Percentiles rank a stretch among this genome's conserved stretches.
Evolutionary conservation across 768 basidiomycete genomes (phyloP).

Genomic region (Termitomyces sp.): DNA sequence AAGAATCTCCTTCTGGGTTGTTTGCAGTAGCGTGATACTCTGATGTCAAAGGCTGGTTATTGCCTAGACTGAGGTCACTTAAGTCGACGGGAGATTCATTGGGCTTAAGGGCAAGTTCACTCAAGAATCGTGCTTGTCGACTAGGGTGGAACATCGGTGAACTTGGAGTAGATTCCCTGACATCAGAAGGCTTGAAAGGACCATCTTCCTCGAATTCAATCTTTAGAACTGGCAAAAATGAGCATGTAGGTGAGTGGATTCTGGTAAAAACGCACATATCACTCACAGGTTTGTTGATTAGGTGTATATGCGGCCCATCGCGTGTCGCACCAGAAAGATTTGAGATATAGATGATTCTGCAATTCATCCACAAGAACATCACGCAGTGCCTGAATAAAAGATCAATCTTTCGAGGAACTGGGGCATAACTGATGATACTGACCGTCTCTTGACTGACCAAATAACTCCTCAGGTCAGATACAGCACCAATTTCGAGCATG

Average conservation of each 20-base stretch:
- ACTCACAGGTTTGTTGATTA: slow-evolving; percentile 73
- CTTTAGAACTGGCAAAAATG: slow-evolving; percentile 45
- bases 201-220: slow-evolving; percentile 59
- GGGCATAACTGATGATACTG: slow-evolving; percentile 12
- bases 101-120: slow-evolving; percentile 59
- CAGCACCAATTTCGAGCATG: slow-evolving; percentile 93
- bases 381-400: slow-evolving; percentile 60
- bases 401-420: background rate
- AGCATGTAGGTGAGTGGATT: background rate
- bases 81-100: slow-evolving; percentile 76
- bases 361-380: slow-evolving; percentile 95
- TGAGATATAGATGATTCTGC: slow-evolving; percentile 95
- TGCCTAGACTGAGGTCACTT: slow-evolving; percentile 34
- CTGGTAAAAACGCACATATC: background rate
- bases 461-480: slow-evolving; percentile 84
- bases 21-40: slow-evolving; percentile 16
- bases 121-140: slow-evolving; percentile 59
- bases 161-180: slow-evolving; percentile 32
- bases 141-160: slow-evolving; percentile 37
- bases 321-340: slow-evolving; percentile 92
- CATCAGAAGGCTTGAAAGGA: slow-evolving; percentile 21
- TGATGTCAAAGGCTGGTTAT: slow-evolving; percentile 13
- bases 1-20: slow-evolving; percentile 92
- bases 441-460: slow-evolving; percentile 84
- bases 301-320: slow-evolving; percentile 85